These are phyloP conservation scores for Triticum turgidum DNA, from an alignment of 176 grass and related monocot species.

Conservation along the genomic window DNA sequence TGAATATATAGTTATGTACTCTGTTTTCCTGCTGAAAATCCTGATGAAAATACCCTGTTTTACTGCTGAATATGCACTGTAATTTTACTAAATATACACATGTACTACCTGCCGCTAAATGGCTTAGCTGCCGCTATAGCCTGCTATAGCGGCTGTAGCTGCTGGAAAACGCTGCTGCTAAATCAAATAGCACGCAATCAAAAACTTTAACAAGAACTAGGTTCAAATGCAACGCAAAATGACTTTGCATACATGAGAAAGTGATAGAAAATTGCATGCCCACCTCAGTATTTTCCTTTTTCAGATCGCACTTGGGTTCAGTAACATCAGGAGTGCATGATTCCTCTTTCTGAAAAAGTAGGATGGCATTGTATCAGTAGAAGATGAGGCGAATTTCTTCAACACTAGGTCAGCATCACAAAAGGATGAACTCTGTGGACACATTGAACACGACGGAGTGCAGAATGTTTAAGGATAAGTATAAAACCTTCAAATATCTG, in stretches of 20 bases:
- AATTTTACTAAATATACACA: no score
- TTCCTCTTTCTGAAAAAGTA: slow-evolving; percentile 35
- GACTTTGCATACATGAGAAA: neutral
- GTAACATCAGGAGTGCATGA: slow-evolving; percentile 1
- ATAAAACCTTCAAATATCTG: slow-evolving; percentile 29
- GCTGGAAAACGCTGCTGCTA: no score
- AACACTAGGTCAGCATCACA: neutral
- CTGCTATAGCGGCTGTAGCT: no score
- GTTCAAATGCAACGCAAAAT: neutral
- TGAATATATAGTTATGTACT: no score
- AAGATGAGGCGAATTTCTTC: neutral
- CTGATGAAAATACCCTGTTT: no score
- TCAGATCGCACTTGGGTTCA: neutral
- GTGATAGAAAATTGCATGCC: neutral
- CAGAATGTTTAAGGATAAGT: neutral
- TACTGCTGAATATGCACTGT: no score
- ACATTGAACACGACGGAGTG: neutral
- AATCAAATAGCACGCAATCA: no score
- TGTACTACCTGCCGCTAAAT: no score
- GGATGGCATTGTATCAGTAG: neutral
- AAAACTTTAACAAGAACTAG: neutral
- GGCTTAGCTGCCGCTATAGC: no score
- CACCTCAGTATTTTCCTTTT: slow-evolving; percentile 26
- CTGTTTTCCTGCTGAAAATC: no score
- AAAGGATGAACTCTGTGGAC: neutral